These are phyloP conservation scores for Talaromyces sp. DNA, from an alignment of 2,329 filamentous ascomycete species.

Conservation along the genomic window DNA sequence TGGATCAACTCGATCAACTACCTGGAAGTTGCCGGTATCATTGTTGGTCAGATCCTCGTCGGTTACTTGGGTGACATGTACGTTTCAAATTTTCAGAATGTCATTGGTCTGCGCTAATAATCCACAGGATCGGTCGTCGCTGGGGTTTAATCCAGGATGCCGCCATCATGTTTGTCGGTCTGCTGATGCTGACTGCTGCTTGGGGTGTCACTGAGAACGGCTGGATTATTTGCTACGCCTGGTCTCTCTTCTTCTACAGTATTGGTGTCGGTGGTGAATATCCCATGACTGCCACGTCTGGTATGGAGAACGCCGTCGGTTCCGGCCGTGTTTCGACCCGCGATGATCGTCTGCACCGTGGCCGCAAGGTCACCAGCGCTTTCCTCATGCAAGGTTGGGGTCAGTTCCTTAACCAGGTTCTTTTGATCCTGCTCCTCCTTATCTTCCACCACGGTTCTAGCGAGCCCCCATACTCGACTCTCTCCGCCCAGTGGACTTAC, in stretches of 20 bases:
- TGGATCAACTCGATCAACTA: slow-evolving; percentile 85
- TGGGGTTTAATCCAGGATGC: slow-evolving; percentile 97
- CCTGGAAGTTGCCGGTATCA: slow-evolving; percentile 90
- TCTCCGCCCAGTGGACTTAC: slow-evolving; percentile 84
- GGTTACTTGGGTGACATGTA: slow-evolving; percentile 70
- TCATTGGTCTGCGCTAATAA: slow-evolving; percentile 10
- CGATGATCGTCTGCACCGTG: slow-evolving; percentile 90
- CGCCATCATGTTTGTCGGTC: slow-evolving; percentile 85
- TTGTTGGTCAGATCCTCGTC: slow-evolving; percentile 83
- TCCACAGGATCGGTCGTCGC: slow-evolving; percentile 71
- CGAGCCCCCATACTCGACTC: slow-evolving; percentile 67
- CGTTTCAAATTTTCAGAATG: slow-evolving; percentile 12
- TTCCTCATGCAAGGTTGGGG: slow-evolving; percentile 99
- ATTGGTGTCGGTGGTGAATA: slow-evolving; percentile 74
- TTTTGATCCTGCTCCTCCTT: slow-evolving; percentile 78
- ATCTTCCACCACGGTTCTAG: slow-evolving; percentile 80
- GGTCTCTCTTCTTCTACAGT: slow-evolving; percentile 88
- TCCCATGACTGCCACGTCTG: slow-evolving; percentile 91
- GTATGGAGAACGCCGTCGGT: slow-evolving; percentile 87
- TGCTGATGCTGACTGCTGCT: slow-evolving; percentile 83
- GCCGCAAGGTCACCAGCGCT: slow-evolving; percentile 88
- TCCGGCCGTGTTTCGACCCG: slow-evolving; percentile 81
- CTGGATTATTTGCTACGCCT: slow-evolving; percentile 96
- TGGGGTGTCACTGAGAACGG: slow-evolving; percentile 85
- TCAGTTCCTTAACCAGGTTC: slow-evolving; percentile 86